phyloP scores from a whole-genome alignment of 2,329 filamentous ascomycete species.

The Pestalotiopsis sp. region DNA sequence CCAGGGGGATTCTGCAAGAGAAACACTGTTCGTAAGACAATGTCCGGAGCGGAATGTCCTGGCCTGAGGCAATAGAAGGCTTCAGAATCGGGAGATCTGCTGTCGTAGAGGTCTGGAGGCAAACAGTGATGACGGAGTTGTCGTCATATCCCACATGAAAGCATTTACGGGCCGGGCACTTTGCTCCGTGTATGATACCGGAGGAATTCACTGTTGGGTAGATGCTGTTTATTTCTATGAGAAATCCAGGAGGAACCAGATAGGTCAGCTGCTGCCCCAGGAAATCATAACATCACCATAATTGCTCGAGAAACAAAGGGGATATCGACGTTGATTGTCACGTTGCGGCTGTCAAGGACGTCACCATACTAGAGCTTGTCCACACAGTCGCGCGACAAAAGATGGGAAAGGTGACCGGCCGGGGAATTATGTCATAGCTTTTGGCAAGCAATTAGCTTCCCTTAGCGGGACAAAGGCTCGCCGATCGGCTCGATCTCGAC shows the following conservation, averaged over 20 bases:
- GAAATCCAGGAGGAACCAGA: neutral
- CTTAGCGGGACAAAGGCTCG: neutral
- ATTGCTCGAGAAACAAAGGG: neutral
- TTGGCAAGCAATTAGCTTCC: neutral
- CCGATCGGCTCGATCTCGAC: neutral
- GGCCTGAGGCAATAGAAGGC: neutral
- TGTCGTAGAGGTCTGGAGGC: neutral
- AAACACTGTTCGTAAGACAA: neutral
- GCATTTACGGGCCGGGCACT: neutral
- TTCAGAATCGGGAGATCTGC: conserved; percentile 1
- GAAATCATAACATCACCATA: neutral
- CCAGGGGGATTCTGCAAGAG: neutral
- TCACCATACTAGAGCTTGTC: neutral
- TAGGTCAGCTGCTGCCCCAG: neutral
- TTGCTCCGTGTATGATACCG: neutral
- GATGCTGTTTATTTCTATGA: neutral
- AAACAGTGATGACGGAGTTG: conserved; percentile 1
- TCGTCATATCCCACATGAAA: neutral
- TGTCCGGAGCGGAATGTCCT: conserved; percentile 5
- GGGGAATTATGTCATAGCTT: neutral
- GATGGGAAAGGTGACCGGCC: neutral
- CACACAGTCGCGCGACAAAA: neutral
- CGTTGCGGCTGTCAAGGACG: neutral
- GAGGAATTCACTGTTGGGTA: neutral
- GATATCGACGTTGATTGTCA: neutral